Evolutionary conservation across 1,139 yeast species (phyloP).

Genomic region (Zygotorulaspora mrakii): DNA sequence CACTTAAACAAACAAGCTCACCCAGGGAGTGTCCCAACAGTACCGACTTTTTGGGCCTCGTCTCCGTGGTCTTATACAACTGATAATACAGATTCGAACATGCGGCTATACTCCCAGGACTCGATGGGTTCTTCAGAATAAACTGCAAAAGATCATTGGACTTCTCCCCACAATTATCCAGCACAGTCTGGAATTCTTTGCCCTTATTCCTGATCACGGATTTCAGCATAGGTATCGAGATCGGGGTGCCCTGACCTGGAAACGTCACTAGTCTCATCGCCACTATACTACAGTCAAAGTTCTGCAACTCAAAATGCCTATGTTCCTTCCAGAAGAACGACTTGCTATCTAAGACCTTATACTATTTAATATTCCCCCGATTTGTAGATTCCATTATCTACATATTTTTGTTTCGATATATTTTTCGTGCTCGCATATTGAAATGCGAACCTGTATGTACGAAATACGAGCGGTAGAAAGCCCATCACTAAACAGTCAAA

Average conservation of each 20-base stretch:
- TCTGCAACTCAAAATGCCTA: no score
- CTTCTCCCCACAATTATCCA: conserved; percentile 21
- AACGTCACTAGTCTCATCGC: conserved; percentile 32
- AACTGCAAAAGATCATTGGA: conserved; percentile 25
- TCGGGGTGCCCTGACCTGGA: conserved; percentile 38
- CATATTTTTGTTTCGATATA: conserved; percentile 1
- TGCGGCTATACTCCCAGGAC: conserved; percentile 34
- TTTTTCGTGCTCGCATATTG: conserved; percentile 5
- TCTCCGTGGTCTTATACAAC: conserved; percentile 17
- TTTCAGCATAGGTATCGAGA: conserved; percentile 26
- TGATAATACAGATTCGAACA: conserved; percentile 32
- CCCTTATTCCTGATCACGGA: conserved; percentile 27
- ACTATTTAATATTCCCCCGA: background rate
- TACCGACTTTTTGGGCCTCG: conserved; percentile 13
- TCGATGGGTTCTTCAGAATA: conserved; percentile 28
- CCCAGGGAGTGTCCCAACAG: conserved; percentile 59
- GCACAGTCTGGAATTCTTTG: conserved; percentile 22
- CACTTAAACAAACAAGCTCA: conserved; percentile 45
- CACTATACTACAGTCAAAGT: background rate
- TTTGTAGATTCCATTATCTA: background rate
- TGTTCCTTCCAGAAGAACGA: no score
- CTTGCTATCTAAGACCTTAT: no score
- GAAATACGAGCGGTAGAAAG: background rate
- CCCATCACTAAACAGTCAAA: background rate
- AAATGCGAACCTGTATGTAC: background rate